Conservation (phyloP, 2,329 filamentous ascomycete species). For the Conoideocrella luteorostrata region DNA sequence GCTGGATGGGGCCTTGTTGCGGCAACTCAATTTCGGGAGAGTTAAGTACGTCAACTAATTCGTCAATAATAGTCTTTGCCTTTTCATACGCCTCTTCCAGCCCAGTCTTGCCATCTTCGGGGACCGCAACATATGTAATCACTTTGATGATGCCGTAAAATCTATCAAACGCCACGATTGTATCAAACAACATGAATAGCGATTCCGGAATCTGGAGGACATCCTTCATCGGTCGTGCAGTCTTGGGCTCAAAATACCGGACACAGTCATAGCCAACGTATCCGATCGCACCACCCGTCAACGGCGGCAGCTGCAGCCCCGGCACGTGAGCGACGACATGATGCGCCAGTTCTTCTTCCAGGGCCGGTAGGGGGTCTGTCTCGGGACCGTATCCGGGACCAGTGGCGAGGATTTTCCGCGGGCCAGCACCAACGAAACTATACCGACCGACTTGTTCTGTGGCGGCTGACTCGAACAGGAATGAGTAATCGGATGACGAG, state of each 20-base stretch:
- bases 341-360: constrained; percentile 74
- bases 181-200: constrained; percentile 95
- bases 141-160: constrained; percentile 92
- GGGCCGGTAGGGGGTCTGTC: constrained; percentile 73
- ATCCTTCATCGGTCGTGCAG: constrained; percentile 82
- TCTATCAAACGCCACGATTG: constrained; percentile 87
- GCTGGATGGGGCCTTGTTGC: constrained; percentile 63
- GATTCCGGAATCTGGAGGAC: constrained; percentile 85
- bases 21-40: constrained; percentile 72
- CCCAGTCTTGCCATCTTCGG: constrained; percentile 35
- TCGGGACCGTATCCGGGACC: constrained; percentile 81
- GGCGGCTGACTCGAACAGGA: constrained; percentile 92
- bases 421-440: constrained; percentile 84
- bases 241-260: constrained; percentile 95
- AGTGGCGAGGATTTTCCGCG: constrained; percentile 75
- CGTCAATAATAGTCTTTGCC: constrained; percentile 57
- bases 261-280: constrained; percentile 98
- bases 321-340: constrained; percentile 79
- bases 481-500: constrained; percentile 66
- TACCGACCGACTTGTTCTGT: constrained; percentile 92
- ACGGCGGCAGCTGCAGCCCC: constrained; percentile 71
- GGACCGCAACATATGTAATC: constrained; percentile 80
- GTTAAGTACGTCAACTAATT: constrained; percentile 65
- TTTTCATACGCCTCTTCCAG: constrained; percentile 61
- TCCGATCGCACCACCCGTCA: constrained; percentile 89